These are phyloP conservation scores for Botrytis tulipae DNA, from an alignment of 2,329 filamentous ascomycete species.

Conservation along the genomic window DNA sequence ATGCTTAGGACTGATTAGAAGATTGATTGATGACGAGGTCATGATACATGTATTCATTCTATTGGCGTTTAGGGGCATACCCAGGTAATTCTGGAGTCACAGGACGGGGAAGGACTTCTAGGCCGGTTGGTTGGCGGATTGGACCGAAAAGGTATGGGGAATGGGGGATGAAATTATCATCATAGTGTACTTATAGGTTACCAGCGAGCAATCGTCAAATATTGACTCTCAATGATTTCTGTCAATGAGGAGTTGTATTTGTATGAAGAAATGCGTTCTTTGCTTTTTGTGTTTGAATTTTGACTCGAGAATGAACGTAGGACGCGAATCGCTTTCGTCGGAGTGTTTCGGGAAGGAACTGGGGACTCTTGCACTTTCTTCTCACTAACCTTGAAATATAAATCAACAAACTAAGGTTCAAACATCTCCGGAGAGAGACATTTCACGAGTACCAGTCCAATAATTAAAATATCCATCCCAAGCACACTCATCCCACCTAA, in stretches of 20 bases:
- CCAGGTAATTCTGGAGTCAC: constrained; percentile 11
- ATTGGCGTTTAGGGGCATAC: constrained; percentile 32
- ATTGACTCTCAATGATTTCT: constrained; percentile 4
- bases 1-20: constrained; percentile 82
- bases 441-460: neutral
- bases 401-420: neutral
- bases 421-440: neutral
- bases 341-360: neutral
- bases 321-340: neutral
- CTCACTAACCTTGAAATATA: neutral
- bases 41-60: constrained; percentile 24
- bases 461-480: neutral
- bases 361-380: neutral
- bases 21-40: constrained; percentile 24
- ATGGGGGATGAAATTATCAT: constrained; percentile 11
- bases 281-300: neutral
- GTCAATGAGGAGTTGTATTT: neutral
- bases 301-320: neutral
- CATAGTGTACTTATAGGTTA: constrained; percentile 18
- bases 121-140: constrained; percentile 8
- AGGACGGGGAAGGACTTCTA: constrained; percentile 23
- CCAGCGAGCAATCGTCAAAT: constrained; percentile 18
- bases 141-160: constrained; percentile 3
- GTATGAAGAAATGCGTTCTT: neutral
- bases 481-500: neutral